A percentile compares a stretch with the other conserved stretches of the same genome.
These are phyloP conservation scores for Candida quercuum DNA, from an alignment of 805 yeast species.

Conservation along the genomic window DNA sequence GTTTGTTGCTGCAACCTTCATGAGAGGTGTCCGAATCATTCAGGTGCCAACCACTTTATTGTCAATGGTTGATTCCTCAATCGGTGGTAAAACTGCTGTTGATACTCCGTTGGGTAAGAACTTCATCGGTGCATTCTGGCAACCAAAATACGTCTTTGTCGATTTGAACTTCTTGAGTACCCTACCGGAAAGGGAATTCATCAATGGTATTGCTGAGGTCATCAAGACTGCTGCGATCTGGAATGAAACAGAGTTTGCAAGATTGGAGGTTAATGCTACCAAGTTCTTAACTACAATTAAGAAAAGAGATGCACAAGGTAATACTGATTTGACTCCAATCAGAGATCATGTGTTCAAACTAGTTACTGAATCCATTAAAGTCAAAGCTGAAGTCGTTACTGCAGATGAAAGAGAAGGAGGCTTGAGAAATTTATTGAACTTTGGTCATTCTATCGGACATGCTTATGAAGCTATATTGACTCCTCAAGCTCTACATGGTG, in stretches of 20 bases:
- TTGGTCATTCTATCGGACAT: slow-evolving; percentile 97
- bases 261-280: slow-evolving; percentile 75
- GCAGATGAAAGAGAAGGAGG: slow-evolving; percentile 95
- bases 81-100: slow-evolving; percentile 98
- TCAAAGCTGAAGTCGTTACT: slow-evolving; percentile 91
- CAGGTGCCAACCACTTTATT: slow-evolving; percentile 92
- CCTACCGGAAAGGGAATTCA: slow-evolving; percentile 87
- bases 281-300: slow-evolving; percentile 64
- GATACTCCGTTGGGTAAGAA: slow-evolving; percentile 96
- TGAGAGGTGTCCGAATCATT: slow-evolving; percentile 94
- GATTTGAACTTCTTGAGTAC: slow-evolving; percentile 86
- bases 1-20: slow-evolving; percentile 97
- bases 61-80: slow-evolving; percentile 97
- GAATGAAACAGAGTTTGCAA: slow-evolving; percentile 82
- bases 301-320: slow-evolving; percentile 37
- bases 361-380: slow-evolving; percentile 80
- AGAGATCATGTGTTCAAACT: slow-evolving; percentile 70
- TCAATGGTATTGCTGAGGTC: slow-evolving; percentile 98
- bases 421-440: slow-evolving; percentile 83
- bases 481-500: slow-evolving; percentile 95
- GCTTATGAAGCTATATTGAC: slow-evolving; percentile 97
- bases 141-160: slow-evolving; percentile 82
- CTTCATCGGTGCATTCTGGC: slow-evolving; percentile 96
- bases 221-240: slow-evolving; percentile 97
- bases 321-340: slow-evolving; percentile 63